Base-by-base conservation (phyloP, 83 land plant genomes). In the Diphasiastrum complanatum region DNA sequence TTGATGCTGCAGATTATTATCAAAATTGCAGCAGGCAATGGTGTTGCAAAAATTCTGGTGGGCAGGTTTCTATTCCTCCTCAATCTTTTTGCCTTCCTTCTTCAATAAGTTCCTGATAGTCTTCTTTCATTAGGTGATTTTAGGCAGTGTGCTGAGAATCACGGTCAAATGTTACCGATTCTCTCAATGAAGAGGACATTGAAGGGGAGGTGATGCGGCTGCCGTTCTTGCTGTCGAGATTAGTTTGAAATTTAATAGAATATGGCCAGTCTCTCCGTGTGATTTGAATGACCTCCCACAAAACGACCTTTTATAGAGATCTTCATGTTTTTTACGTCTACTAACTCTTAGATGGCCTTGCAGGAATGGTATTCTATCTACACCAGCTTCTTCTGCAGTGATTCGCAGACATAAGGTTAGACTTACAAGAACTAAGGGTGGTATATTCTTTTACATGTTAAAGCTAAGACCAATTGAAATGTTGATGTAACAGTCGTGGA, bases 331-430 rank as follows among this genome's bases (percentile, higher is more conserved):
- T n/a, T n/a, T n/a, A n/a, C n/a, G n/a, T n/a, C n/a, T n/a, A n/a
- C n/a, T n/a, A n/a, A n/a, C 24, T 37, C 33, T 47, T 64, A 24
- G 33, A 57, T 2, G 22, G 19, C 40, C 25, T 55, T 54, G 60
- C 76, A 87, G 95, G 80, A 87, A 88, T 63, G 96, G 96, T 25
- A 65, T 92, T 31, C 46, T 92, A 72, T 92, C 98, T 4, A 92
- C 95, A 20, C 98, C 98, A 22, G 91, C 95, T 61, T 95, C 88
- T 52, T 92, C 98, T 71, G 91, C 91, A 57, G 84, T 92, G 16
- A 92, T 92, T 33, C 70, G 98, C 25, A 79, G 85, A 70, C 63
- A 71, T 33, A 79, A 84, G 89, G 89, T 74, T 67, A 67, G 66
- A 6, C 45, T 61, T 0, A 32, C 22, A 38, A 24, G 25, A 48